These are phyloP conservation scores for Mrakia hoshinonis DNA, from an alignment of 768 basidiomycete genomes.

Conservation along the genomic window DNA sequence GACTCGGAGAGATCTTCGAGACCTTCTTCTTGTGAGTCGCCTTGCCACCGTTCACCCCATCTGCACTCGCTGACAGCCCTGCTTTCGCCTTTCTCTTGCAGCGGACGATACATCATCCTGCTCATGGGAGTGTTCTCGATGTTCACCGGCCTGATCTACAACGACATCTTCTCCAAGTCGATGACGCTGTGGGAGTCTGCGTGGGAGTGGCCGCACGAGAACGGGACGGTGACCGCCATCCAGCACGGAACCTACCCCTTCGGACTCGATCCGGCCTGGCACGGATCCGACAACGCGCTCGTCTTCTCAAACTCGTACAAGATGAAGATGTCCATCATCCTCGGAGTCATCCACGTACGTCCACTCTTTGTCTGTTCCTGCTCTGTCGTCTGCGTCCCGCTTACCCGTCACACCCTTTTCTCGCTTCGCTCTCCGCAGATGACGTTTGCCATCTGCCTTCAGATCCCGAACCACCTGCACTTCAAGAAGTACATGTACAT, in stretches of 20 bases:
- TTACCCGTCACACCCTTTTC: background rate
- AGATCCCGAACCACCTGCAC: conserved; percentile 87
- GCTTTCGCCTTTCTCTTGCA: conserved; percentile 40
- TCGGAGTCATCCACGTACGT: conserved; percentile 91
- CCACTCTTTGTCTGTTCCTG: conserved; percentile 19
- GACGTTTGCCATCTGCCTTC: conserved; percentile 94
- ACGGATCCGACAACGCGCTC: conserved; percentile 78
- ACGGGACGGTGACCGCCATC: conserved; percentile 47
- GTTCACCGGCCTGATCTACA: conserved; percentile 95
- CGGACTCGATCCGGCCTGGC: conserved; percentile 92
- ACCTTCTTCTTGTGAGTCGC: conserved; percentile 82
- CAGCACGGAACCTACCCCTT: conserved; percentile 74
- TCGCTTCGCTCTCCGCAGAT: conserved; percentile 51
- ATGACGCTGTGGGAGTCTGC: conserved; percentile 79
- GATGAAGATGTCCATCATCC: conserved; percentile 98
- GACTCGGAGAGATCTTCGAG: conserved; percentile 73
- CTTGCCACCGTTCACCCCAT: conserved; percentile 13
- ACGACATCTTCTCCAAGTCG: conserved; percentile 94
- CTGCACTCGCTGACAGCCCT: background rate
- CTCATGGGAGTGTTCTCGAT: conserved; percentile 96
- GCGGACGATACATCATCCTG: conserved; percentile 95
- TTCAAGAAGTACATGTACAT: conserved; percentile 82
- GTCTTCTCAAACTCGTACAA: conserved; percentile 98
- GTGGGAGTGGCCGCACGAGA: conserved; percentile 65
- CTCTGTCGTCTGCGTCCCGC: background rate